These are phyloP conservation scores for Kodamaea nitidulidarum DNA, from an alignment of 805 yeast species.

Conservation along the genomic window DNA sequence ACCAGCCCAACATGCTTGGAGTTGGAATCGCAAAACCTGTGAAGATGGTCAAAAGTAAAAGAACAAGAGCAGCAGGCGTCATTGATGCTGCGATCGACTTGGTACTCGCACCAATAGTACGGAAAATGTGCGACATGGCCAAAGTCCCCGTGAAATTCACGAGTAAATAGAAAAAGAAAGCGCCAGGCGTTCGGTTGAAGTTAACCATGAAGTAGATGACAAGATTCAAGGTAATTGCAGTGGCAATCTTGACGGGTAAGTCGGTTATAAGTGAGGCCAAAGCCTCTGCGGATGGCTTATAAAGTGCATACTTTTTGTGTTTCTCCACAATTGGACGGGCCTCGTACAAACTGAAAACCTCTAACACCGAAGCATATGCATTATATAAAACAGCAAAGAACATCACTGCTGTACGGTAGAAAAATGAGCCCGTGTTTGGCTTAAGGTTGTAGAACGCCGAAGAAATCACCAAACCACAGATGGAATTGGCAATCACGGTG, in stretches of 20 bases:
- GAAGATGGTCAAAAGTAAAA: constrained; percentile 47
- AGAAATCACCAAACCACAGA: constrained; percentile 58
- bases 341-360: constrained; percentile 54
- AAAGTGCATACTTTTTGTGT: constrained; percentile 68
- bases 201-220: constrained; percentile 27
- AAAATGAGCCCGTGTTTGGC: constrained; percentile 50
- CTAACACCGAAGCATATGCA: constrained; percentile 58
- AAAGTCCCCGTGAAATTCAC: constrained; percentile 17
- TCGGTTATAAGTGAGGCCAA: constrained; percentile 57
- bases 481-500: constrained; percentile 48
- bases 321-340: constrained; percentile 64
- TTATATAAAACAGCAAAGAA: constrained; percentile 59
- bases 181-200: constrained; percentile 21
- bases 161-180: constrained; percentile 24
- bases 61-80: constrained; percentile 53
- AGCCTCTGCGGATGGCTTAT: constrained; percentile 72
- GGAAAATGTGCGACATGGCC: constrained; percentile 37
- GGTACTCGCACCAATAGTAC: constrained; percentile 12
- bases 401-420: constrained; percentile 59
- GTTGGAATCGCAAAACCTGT: constrained; percentile 60
- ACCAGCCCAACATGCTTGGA: constrained; percentile 57
- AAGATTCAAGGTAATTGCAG: constrained; percentile 31
- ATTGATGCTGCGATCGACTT: constrained; percentile 49
- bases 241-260: constrained; percentile 52
- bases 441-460: constrained; percentile 54